Conservation (phyloP, 1,139 yeast genomes). For the Petasospora rhodanensis region DNA sequence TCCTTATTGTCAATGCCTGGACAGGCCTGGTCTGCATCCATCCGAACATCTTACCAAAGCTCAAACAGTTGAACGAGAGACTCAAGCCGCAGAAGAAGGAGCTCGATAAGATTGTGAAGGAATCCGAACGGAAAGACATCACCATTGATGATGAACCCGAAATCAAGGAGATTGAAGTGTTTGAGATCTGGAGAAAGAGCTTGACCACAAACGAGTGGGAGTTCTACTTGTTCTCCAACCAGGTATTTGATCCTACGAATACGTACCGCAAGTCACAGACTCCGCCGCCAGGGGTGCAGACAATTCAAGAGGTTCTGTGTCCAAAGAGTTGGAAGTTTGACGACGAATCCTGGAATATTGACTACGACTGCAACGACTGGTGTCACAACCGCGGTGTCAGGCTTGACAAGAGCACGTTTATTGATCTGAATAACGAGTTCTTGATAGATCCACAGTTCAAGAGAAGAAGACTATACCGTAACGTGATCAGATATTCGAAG, state of each 20-base stretch:
- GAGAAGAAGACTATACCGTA: conserved; percentile 50
- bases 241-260: conserved; percentile 50
- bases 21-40: conserved; percentile 43
- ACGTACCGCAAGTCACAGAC: conserved; percentile 50
- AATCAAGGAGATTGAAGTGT: conserved; percentile 60
- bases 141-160: conserved; percentile 69
- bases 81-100: conserved; percentile 22
- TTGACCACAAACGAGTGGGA: conserved; percentile 59
- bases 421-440: conserved; percentile 43
- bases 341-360: conserved; percentile 66
- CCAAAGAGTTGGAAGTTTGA: conserved; percentile 78
- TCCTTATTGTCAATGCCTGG: conserved; percentile 64
- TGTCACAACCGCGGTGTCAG: conserved; percentile 48
- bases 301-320: conserved; percentile 53
- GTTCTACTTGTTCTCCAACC: conserved; percentile 43
- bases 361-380: conserved; percentile 50
- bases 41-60: conserved; percentile 44
- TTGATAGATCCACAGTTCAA: conserved; percentile 52
- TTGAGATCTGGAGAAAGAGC: conserved; percentile 67
- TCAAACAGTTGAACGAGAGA: conserved; percentile 20
- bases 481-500: conserved; percentile 45
- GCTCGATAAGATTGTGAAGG: conserved; percentile 26
- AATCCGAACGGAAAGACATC: conserved; percentile 44
- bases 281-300: conserved; percentile 62
- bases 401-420: conserved; percentile 38